phyloP scores from a whole-genome alignment of 1,284 basidiomycete genomes.

The Ganoderma lingzhi region DNA sequence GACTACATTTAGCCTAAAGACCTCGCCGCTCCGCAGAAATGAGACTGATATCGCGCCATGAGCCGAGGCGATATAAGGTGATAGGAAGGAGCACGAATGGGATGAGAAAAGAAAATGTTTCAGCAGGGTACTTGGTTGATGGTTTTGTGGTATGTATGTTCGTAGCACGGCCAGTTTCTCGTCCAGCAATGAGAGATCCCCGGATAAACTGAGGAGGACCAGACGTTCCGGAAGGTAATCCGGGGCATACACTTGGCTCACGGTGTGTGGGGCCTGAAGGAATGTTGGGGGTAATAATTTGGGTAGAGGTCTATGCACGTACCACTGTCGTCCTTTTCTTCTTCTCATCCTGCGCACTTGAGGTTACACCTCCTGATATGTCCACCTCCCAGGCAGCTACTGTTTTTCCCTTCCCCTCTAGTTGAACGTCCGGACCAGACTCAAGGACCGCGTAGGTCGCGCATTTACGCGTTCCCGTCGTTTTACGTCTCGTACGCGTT shows the following conservation, averaged over 20 bases:
- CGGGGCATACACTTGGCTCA: conserved; percentile 54
- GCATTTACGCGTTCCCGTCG: conserved; percentile 45
- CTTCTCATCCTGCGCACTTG: conserved; percentile 39
- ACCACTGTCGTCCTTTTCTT: conserved; percentile 55
- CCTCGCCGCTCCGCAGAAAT: conserved; percentile 24
- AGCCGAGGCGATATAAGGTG: conserved; percentile 38
- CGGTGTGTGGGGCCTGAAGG: conserved; percentile 52
- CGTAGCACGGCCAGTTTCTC: conserved; percentile 51
- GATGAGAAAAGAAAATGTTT: conserved; percentile 56
- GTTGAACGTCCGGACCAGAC: conserved; percentile 52
- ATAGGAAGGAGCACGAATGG: conserved; percentile 53
- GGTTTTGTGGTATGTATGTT: conserved; percentile 41
- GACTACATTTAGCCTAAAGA: conserved; percentile 25
- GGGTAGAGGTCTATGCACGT: conserved; percentile 38
- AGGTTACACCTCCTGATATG: conserved; percentile 46
- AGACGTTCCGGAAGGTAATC: conserved; percentile 51
- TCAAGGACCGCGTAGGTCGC: conserved; percentile 65
- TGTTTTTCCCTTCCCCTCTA: conserved; percentile 53
- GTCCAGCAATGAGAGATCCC: conserved; percentile 55
- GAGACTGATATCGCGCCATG: conserved; percentile 45
- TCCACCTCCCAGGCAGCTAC: conserved; percentile 72
- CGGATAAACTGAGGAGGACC: conserved; percentile 54
- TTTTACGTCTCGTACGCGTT: conserved; percentile 48
- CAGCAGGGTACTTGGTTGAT: conserved; percentile 39
- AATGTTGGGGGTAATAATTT: background rate